A percentile compares a stretch with the other conserved stretches of the same genome.
Conservation (phyloP, 768 basidiomycete genomes). For the Tricholoma furcatifolium region DNA sequence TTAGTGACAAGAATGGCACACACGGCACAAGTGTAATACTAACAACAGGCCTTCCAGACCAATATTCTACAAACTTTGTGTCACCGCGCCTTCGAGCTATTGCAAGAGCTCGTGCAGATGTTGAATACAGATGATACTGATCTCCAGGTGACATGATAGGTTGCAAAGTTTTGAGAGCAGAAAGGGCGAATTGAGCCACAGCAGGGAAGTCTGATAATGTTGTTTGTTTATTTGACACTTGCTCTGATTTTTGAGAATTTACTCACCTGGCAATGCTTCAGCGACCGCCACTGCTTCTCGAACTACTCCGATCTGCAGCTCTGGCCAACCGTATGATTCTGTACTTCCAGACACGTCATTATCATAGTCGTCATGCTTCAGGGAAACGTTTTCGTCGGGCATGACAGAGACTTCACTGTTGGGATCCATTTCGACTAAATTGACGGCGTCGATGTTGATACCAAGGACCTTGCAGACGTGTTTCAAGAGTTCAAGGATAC, state of each 20-base stretch:
- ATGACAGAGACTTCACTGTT: constrained; percentile 3
- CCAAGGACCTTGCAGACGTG: constrained; percentile 80
- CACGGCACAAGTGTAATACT: constrained; percentile 80
- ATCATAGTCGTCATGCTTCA: constrained; percentile 26
- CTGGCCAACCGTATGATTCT: constrained; percentile 87
- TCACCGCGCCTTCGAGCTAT: constrained; percentile 81
- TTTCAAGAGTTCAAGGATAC: constrained; percentile 72
- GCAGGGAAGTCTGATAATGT: constrained; percentile 67
- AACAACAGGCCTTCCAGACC: constrained; percentile 80
- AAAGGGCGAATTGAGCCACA: constrained; percentile 88
- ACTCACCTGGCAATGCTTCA: constrained; percentile 83
- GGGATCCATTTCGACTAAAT: constrained; percentile 35
- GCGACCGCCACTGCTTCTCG: constrained; percentile 91
- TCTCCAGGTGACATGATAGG: constrained; percentile 68
- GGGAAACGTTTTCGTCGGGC: not conserved
- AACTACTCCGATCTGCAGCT: constrained; percentile 90
- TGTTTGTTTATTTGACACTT: not conserved
- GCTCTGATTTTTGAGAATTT: constrained; percentile 7
- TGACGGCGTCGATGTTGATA: constrained; percentile 74
- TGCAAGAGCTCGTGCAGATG: constrained; percentile 68
- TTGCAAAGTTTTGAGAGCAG: constrained; percentile 75
- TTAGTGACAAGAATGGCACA: constrained; percentile 21
- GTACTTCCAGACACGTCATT: constrained; percentile 41
- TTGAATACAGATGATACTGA: constrained; percentile 76
- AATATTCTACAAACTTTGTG: constrained; percentile 71